Conservation (phyloP, 1,284 basidiomycete genomes). For the Lentinula novae-zelandiae region DNA sequence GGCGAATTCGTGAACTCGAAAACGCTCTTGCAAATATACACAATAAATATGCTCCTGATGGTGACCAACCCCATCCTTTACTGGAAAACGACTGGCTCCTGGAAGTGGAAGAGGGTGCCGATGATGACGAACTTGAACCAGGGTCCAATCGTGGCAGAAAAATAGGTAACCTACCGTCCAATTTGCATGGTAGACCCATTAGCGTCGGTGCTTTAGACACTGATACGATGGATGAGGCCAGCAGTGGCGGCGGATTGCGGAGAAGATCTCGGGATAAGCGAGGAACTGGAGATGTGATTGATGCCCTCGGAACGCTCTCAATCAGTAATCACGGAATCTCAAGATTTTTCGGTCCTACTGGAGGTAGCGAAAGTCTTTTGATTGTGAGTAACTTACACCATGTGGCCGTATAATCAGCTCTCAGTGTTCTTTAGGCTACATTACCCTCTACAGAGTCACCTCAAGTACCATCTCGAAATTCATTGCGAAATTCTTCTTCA, state of each 20-base stretch:
- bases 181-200: slow-evolving; percentile 12
- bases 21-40: slow-evolving; percentile 57
- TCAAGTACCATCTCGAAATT: neutral
- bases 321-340: slow-evolving; percentile 58
- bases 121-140: slow-evolving; percentile 22
- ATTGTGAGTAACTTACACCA: slow-evolving; percentile 2
- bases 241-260: neutral
- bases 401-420: neutral
- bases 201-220: slow-evolving; percentile 17
- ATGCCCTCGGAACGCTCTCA: slow-evolving; percentile 59
- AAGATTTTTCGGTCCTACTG: slow-evolving; percentile 62
- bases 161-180: neutral
- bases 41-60: slow-evolving; percentile 36
- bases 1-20: slow-evolving; percentile 63
- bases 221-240: slow-evolving; percentile 15
- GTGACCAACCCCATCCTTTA: slow-evolving; percentile 54
- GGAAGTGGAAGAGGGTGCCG: slow-evolving; percentile 32
- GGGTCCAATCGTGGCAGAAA: slow-evolving; percentile 9
- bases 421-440: slow-evolving; percentile 9
- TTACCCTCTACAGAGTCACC: slow-evolving; percentile 3
- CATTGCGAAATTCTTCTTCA: slow-evolving; percentile 5
- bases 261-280: neutral
- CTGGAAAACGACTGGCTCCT: slow-evolving; percentile 51
- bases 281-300: slow-evolving; percentile 37
- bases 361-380: slow-evolving; percentile 43